Percentiles rank a stretch among this genome's conserved stretches.
Conservation (phyloP, 768 basidiomycete species). For the Agrocybe chaxingu region DNA sequence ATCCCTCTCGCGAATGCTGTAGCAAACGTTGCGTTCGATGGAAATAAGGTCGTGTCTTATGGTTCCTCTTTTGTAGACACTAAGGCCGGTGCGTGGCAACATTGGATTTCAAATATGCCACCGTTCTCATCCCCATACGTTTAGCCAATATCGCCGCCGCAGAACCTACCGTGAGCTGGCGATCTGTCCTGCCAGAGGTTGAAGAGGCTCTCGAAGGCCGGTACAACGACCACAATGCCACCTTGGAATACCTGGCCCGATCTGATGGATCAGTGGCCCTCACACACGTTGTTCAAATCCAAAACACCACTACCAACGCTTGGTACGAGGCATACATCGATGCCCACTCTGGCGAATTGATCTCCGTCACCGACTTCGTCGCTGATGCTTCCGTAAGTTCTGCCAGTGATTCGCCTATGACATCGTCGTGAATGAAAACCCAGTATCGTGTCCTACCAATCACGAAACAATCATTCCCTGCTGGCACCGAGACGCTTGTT, state of each 20-base stretch:
- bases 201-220: constrained; percentile 27
- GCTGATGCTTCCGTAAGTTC: constrained; percentile 36
- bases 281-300: constrained; percentile 38
- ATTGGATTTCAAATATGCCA: constrained; percentile 18
- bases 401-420: neutral
- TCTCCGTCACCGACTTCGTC: constrained; percentile 55
- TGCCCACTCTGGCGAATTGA: constrained; percentile 47
- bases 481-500: constrained; percentile 42
- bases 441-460: constrained; percentile 46
- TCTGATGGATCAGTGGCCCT: constrained; percentile 37
- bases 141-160: constrained; percentile 25
- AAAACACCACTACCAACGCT: constrained; percentile 30
- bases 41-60: constrained; percentile 25
- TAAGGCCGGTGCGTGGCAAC: constrained; percentile 16
- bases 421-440: neutral
- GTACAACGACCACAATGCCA: constrained; percentile 37
- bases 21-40: constrained; percentile 31
- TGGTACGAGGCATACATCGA: constrained; percentile 65
- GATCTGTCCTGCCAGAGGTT: constrained; percentile 33
- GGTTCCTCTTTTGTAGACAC: constrained; percentile 27
- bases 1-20: constrained; percentile 31
- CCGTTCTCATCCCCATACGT: too few relatives aligned
- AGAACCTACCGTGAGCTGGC: constrained; percentile 29
- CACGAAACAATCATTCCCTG: constrained; percentile 43
- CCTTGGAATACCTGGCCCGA: constrained; percentile 40